These are phyloP conservation scores for Exophiala xenobiotica DNA, from an alignment of 2,329 filamentous ascomycete species.

Conservation along the genomic window DNA sequence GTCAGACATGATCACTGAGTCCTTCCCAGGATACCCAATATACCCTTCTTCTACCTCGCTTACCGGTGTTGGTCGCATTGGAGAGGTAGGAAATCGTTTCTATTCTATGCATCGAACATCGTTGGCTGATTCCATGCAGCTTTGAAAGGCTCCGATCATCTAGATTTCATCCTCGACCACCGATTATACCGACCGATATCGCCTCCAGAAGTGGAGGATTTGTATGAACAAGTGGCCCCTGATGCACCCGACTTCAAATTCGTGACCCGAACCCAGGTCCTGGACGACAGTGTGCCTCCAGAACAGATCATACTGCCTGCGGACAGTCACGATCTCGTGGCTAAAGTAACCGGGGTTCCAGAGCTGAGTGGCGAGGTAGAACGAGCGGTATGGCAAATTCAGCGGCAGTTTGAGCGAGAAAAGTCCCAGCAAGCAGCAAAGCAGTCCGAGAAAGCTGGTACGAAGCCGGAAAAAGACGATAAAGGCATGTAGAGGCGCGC, in stretches of 20 bases:
- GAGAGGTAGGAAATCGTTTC: conserved; percentile 51
- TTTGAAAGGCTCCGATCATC: conserved; percentile 76
- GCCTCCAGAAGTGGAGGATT: conserved; percentile 67
- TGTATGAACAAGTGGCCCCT: conserved; percentile 60
- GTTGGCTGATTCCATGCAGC: conserved; percentile 47
- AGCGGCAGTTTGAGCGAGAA: conserved; percentile 35
- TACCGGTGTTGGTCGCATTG: conserved; percentile 91
- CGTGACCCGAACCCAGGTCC: conserved; percentile 37
- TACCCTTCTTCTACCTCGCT: conserved; percentile 93
- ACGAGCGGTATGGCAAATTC: conserved; percentile 72
- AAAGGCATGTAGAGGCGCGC: neutral
- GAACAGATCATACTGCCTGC: conserved; percentile 48
- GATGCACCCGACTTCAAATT: conserved; percentile 36
- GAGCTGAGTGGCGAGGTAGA: conserved; percentile 72
- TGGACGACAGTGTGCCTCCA: conserved; percentile 36
- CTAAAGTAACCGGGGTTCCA: conserved; percentile 64
- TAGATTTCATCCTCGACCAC: conserved; percentile 76
- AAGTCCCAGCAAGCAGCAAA: conserved; percentile 2
- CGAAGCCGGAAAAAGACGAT: conserved; percentile 4
- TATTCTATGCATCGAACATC: neutral
- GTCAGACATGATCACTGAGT: conserved; percentile 18
- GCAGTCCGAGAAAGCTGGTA: neutral
- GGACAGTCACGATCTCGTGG: conserved; percentile 57
- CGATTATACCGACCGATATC: conserved; percentile 66
- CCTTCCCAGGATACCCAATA: conserved; percentile 71